phyloP scores from a whole-genome alignment of 2,329 filamentous ascomycete species.

The Fusarium buharicum region DNA sequence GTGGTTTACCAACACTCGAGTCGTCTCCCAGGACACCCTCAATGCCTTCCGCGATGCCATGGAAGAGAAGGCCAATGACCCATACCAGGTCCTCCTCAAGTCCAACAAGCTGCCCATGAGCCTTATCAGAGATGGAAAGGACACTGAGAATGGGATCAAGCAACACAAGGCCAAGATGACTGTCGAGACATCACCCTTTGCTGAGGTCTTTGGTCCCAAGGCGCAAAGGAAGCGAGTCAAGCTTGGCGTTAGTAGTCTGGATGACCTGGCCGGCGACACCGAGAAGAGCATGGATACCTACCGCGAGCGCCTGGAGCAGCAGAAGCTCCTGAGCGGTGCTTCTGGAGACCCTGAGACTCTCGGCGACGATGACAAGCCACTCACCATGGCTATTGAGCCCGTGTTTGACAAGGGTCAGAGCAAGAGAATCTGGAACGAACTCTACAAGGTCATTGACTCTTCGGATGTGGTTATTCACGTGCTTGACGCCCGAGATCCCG shows the following conservation, averaged over 20 bases:
- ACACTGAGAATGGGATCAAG: conserved; percentile 80
- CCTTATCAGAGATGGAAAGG: conserved; percentile 82
- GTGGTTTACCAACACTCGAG: conserved; percentile 96
- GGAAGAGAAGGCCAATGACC: conserved; percentile 87
- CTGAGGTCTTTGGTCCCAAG: conserved; percentile 92
- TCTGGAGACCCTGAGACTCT: conserved; percentile 66
- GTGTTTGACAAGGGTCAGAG: conserved; percentile 96
- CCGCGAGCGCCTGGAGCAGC: conserved; percentile 81
- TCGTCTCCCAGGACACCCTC: conserved; percentile 89
- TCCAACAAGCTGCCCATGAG: conserved; percentile 97
- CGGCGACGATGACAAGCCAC: conserved; percentile 53
- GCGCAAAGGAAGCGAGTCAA: conserved; percentile 93
- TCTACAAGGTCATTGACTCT: conserved; percentile 94
- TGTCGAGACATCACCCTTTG: conserved; percentile 86
- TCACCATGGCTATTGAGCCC: conserved; percentile 76
- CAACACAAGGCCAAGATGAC: conserved; percentile 95
- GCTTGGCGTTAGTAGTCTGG: conserved; percentile 81
- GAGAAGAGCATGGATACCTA: conserved; percentile 85
- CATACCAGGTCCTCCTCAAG: conserved; percentile 94
- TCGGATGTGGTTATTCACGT: conserved; percentile 97
- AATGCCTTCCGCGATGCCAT: conserved; percentile 90
- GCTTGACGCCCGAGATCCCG: conserved; percentile 86
- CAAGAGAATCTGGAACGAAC: conserved; percentile 96
- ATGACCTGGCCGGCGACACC: conserved; percentile 83
- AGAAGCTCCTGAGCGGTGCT: conserved; percentile 77